Conservation (phyloP, 148 eudicot genomes). For the Vaccinium darrowii region DNA sequence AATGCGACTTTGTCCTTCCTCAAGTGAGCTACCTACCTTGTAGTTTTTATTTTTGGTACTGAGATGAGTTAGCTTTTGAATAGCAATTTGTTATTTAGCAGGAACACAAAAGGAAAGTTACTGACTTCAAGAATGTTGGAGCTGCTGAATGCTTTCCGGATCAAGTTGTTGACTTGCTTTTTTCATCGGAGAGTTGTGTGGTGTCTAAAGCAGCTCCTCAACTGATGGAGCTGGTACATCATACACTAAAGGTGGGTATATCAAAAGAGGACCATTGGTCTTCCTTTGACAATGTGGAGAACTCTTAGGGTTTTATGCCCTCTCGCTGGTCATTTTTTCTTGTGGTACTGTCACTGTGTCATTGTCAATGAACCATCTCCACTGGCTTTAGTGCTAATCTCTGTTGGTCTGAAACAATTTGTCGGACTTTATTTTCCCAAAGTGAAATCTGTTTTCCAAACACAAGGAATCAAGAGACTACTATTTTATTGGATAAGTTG, state of each 20-base stretch:
- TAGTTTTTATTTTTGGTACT: slow-evolving; percentile 8
- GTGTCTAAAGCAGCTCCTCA: slow-evolving; percentile 85
- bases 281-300: background rate
- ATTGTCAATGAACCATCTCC: background rate
- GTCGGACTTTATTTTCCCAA: background rate
- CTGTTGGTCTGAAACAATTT: background rate
- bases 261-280: background rate
- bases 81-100: slow-evolving; percentile 24
- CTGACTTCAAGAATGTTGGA: slow-evolving; percentile 33
- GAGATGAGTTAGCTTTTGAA: slow-evolving; percentile 16
- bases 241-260: slow-evolving; percentile 67
- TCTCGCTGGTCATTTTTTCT: background rate
- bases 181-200: slow-evolving; percentile 75
- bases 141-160: slow-evolving; percentile 28
- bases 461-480: background rate
- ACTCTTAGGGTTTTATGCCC: background rate
- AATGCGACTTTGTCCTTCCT: slow-evolving; percentile 65
- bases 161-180: slow-evolving; percentile 64
- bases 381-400: background rate
- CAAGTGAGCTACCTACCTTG: slow-evolving; percentile 47
- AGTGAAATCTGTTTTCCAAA: background rate
- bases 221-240: slow-evolving; percentile 84
- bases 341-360: background rate
- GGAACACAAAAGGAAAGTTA: slow-evolving; percentile 43
- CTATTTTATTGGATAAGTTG: background rate